Evolutionary conservation across 2,329 filamentous ascomycete species (phyloP).

Genomic region (Pleurostoma richardsiae): DNA sequence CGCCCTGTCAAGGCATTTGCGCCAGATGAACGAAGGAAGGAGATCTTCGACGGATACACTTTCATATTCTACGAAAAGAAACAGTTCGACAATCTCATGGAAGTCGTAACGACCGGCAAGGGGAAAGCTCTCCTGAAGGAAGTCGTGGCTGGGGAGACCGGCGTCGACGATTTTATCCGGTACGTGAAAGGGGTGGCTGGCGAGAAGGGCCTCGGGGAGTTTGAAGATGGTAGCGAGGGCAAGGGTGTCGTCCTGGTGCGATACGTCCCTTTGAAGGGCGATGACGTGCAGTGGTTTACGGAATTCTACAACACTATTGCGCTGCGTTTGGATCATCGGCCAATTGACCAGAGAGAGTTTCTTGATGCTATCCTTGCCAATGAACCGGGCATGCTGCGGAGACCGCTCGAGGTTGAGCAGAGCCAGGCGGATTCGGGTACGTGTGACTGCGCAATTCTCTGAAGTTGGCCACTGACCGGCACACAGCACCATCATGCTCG

Average conservation of each 20-base stretch:
- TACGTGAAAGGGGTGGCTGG: slow-evolving; percentile 73
- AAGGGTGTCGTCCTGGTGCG: slow-evolving; percentile 76
- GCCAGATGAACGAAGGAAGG: slow-evolving; percentile 60
- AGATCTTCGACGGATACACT: slow-evolving; percentile 80
- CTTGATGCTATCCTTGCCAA: slow-evolving; percentile 82
- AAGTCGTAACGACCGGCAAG: slow-evolving; percentile 70
- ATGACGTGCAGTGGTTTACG: slow-evolving; percentile 59
- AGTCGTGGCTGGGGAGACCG: slow-evolving; percentile 57
- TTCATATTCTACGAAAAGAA: slow-evolving; percentile 78
- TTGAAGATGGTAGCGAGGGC: slow-evolving; percentile 58
- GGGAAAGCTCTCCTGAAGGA: slow-evolving; percentile 74
- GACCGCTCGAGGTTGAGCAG: slow-evolving; percentile 54
- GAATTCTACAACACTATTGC: slow-evolving; percentile 67
- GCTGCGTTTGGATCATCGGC: slow-evolving; percentile 68
- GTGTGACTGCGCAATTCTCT: background rate
- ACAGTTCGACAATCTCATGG: slow-evolving; percentile 72
- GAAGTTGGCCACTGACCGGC: too few species aligned
- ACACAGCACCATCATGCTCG: too few species aligned
- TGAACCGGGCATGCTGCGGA: slow-evolving; percentile 67
- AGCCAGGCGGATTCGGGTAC: slow-evolving; percentile 18
- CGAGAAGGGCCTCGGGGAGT: slow-evolving; percentile 63
- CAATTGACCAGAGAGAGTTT: slow-evolving; percentile 87
- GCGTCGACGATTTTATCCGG: slow-evolving; percentile 68
- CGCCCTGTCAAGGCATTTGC: slow-evolving; percentile 64
- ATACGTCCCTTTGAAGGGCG: slow-evolving; percentile 54